Evolutionary conservation across 2,329 filamentous ascomycete species (phyloP), one percentile per base, ranked within the genome.

Genomic region (Diaporthe batatas): DNA sequence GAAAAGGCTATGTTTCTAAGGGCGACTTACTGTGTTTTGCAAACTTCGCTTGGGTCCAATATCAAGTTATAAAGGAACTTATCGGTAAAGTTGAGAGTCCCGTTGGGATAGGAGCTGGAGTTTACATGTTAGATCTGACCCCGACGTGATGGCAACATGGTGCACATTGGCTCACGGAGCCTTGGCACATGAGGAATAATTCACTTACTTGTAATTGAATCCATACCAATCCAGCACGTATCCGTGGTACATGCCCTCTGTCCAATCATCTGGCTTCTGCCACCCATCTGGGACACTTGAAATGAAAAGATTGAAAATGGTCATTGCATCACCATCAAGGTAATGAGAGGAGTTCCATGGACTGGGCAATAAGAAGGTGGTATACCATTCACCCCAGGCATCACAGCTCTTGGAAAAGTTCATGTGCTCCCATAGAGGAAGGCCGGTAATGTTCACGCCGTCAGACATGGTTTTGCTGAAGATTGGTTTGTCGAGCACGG

Each of bases 41-140:
- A 55, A 3, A 2, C 1, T 5, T 21, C 2, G 1, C 3, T 0
- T 0, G 53, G 53, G 4, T 36, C 6, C 16, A 0, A 32, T 7
- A 55, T 0, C 29, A 55, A 8, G 25, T 8, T 10, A 1, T 55
- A 0, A 6, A 11, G 2, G 23, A 53, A 53, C 4, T 12, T 2
- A 42, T 42, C 11, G 39, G 29, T 29, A 29, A 3, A 29, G 2
- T 29, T 5, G 29, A 29, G 29, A 29, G 29, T 29, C 5, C 29
- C 29, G 5, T 29, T 5, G 29, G 29, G 29, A 29, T 29, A 32
- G 5, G 25, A 16, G 25, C 51, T 54, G 51, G 18, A 12, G 12
- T 14, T 32, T 5, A 14, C 23, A 32, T 32, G 7, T 54, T 7
- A 32, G 51, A 32, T 7, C 6, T 32, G 25, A 2, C 32, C 25